Conservation (phyloP, 176 grass and related monocot species). For the Oryza coarctata region DNA sequence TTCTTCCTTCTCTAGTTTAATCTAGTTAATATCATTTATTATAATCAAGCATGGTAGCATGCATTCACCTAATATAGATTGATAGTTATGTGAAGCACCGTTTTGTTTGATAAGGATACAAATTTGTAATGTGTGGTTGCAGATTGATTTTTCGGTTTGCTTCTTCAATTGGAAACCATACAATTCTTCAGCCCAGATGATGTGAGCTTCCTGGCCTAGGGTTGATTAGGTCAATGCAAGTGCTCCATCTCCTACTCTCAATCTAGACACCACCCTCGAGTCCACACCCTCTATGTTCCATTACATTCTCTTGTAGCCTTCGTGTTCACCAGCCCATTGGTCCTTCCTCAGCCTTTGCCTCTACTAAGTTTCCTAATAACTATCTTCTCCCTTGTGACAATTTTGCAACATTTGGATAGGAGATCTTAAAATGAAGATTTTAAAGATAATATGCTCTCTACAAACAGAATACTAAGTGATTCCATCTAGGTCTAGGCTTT, state of each 20-base stretch:
- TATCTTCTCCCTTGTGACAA: not conserved
- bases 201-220: constrained; percentile 18
- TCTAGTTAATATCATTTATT: not conserved
- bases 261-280: not conserved
- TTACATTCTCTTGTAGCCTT: not conserved
- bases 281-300: not conserved
- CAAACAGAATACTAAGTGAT: no score
- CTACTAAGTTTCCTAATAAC: constrained; percentile 47
- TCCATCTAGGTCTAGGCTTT: no score
- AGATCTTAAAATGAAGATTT: not conserved
- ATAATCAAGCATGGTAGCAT: not conserved
- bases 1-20: not conserved
- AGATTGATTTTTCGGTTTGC: not conserved
- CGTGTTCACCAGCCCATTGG: not conserved
- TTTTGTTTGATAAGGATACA: not conserved
- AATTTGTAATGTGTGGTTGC: not conserved
- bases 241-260: not conserved
- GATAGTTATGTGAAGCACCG: no score
- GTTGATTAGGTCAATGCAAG: constrained; percentile 12
- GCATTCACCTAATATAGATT: no score
- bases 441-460: not conserved
- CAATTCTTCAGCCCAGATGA: constrained; percentile 6
- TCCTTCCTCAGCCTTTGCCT: constrained; percentile 12
- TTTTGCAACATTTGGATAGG: not conserved
- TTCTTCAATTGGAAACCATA: not conserved